Percentiles rank a stretch among this genome's conserved stretches.
phyloP scores from a whole-genome alignment of 176 grass and related monocot genomes.

The Pontederia crassipes region DNA sequence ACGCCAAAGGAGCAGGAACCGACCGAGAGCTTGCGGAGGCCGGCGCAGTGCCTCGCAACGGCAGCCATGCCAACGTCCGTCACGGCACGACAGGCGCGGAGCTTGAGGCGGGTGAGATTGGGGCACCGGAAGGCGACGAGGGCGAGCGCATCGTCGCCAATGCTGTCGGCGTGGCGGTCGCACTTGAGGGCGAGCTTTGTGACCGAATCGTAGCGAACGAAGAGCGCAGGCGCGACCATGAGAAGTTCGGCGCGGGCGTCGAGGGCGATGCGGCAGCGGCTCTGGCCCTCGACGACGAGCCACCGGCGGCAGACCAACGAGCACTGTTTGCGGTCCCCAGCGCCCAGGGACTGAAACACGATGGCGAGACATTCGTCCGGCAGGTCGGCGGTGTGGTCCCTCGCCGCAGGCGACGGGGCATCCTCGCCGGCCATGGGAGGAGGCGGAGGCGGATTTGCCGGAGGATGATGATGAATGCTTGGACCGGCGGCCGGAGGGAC shows the following conservation, averaged over 20 bases:
- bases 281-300: conserved; percentile 1
- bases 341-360: background rate
- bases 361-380: background rate
- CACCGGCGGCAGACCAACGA: background rate
- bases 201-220: background rate
- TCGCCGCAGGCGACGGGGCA: background rate
- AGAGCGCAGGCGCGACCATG: background rate
- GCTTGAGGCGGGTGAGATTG: conserved; percentile 5
- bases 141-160: background rate
- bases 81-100: background rate
- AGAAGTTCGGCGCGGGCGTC: conserved; percentile 1
- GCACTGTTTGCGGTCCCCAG: background rate
- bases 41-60: background rate
- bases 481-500: background rate
- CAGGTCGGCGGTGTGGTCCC: background rate
- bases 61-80: background rate
- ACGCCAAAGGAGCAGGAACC: background rate
- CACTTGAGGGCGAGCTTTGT: background rate
- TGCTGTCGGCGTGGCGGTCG: background rate
- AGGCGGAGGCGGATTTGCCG: background rate
- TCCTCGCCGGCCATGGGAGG: too few relatives aligned
- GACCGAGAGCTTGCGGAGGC: background rate
- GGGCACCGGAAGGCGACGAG: background rate
- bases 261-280: background rate
- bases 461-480: background rate